Conservation (phyloP, 306 rosid genomes). For the Rosa persica region DNA sequence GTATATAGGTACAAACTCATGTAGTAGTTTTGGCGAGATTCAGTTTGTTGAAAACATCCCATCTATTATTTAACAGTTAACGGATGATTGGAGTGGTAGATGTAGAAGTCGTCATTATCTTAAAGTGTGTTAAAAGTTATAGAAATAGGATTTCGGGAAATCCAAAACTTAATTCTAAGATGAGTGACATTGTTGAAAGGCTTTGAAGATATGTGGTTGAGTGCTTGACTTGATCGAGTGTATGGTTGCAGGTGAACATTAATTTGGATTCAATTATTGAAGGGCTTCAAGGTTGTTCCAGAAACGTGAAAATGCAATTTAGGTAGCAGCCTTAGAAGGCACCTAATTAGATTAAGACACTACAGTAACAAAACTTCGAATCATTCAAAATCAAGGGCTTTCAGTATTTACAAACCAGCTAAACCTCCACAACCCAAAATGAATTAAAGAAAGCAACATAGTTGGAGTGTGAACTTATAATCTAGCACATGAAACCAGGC, state of each 20-base stretch:
- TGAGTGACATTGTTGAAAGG: background rate
- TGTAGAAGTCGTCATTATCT: background rate
- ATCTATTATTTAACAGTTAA: no score
- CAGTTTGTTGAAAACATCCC: background rate
- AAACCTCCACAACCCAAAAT: background rate
- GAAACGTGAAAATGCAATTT: background rate
- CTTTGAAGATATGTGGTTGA: background rate
- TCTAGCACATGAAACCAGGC: background rate
- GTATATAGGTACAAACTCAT: no score
- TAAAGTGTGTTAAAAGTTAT: background rate
- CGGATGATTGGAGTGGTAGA: background rate
- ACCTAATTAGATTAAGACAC: background rate
- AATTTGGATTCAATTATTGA: background rate
- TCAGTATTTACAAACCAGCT: background rate
- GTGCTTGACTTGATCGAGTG: constrained; percentile 9
- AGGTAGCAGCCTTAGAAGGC: background rate
- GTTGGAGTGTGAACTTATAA: background rate
- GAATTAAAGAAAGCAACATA: background rate
- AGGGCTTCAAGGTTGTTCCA: background rate
- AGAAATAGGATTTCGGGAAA: no score
- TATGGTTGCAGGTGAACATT: background rate
- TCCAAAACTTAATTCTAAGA: background rate
- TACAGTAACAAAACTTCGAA: background rate
- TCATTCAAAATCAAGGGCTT: background rate
- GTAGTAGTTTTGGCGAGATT: background rate